Evolutionary conservation across 148 eudicot genomes (phyloP).

Genomic region (Nyssa sinensis): DNA sequence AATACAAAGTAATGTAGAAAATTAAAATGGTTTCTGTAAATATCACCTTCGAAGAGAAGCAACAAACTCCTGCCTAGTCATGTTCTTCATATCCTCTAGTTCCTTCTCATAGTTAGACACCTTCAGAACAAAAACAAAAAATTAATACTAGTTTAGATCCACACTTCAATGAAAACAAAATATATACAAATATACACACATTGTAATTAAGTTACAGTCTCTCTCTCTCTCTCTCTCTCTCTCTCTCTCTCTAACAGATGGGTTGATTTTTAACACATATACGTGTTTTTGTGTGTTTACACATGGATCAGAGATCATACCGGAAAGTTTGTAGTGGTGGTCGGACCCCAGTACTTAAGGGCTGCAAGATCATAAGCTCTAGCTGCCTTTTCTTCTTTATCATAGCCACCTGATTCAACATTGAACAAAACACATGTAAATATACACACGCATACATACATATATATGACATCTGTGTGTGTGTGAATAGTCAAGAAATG

Average conservation of each 20-base stretch:
- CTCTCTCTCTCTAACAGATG: too few relatives aligned
- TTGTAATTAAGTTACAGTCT: too few relatives aligned
- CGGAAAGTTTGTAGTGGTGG: constrained; percentile 78
- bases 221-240: too few relatives aligned
- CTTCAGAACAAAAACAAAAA: constrained; percentile 26
- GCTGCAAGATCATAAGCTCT: constrained; percentile 89
- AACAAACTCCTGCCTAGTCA: constrained; percentile 92
- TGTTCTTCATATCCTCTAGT: constrained; percentile 76
- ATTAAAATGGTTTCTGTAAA: not conserved
- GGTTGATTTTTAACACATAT: too few relatives aligned
- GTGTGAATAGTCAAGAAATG: not conserved
- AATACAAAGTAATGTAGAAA: not conserved
- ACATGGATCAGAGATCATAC: constrained; percentile 33
- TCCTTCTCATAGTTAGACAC: constrained; percentile 71
- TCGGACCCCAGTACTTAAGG: constrained; percentile 87
- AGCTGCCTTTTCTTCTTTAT: constrained; percentile 86
- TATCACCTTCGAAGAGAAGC: constrained; percentile 87
- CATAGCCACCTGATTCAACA: constrained; percentile 84
- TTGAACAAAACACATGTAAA: not conserved
- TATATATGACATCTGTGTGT: too few relatives aligned
- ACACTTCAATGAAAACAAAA: not conserved
- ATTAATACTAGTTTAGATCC: not conserved
- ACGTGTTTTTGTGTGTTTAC: too few relatives aligned
- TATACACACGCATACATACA: not conserved
- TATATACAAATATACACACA: not conserved